Conservation (phyloP, 2,329 filamentous ascomycete species). For the Ascosphaera apis region DNA sequence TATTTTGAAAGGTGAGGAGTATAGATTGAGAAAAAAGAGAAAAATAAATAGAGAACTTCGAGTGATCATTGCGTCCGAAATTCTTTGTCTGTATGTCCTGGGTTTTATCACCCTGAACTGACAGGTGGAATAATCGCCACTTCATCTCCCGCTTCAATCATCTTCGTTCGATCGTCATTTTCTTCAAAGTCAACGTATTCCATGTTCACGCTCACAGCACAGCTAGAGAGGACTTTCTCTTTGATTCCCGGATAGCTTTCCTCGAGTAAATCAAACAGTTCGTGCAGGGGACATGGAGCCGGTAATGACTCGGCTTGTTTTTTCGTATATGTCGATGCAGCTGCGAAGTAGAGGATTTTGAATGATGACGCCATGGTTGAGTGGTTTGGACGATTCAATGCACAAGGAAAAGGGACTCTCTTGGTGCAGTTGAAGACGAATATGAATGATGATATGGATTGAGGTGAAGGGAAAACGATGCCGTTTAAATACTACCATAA, state of each 20-base stretch:
- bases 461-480: too few species aligned
- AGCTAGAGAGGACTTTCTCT: constrained; percentile 16
- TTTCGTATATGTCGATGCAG: constrained; percentile 18
- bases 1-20: too few species aligned
- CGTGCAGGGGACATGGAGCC: constrained; percentile 17
- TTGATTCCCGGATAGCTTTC: constrained; percentile 18
- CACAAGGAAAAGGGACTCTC: too few species aligned
- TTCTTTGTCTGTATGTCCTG: too few species aligned
- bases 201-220: constrained; percentile 19
- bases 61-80: too few species aligned
- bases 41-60: too few species aligned
- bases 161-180: constrained; percentile 6
- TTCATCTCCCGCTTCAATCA: constrained; percentile 19
- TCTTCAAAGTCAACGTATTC: constrained; percentile 21
- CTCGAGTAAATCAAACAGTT: constrained; percentile 18
- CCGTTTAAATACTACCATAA: too few species aligned
- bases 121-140: constrained; percentile 25
- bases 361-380: constrained; percentile 11
- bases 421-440: too few species aligned
- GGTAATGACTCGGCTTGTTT: constrained; percentile 18
- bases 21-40: too few species aligned
- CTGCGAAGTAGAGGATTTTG: constrained; percentile 24
- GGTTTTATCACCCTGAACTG: constrained; percentile 23
- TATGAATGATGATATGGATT: too few species aligned
- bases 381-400: too few species aligned